Base-by-base conservation (phyloP, 257 asterid genomes). In the Ajuga chamaepitys region DNA sequence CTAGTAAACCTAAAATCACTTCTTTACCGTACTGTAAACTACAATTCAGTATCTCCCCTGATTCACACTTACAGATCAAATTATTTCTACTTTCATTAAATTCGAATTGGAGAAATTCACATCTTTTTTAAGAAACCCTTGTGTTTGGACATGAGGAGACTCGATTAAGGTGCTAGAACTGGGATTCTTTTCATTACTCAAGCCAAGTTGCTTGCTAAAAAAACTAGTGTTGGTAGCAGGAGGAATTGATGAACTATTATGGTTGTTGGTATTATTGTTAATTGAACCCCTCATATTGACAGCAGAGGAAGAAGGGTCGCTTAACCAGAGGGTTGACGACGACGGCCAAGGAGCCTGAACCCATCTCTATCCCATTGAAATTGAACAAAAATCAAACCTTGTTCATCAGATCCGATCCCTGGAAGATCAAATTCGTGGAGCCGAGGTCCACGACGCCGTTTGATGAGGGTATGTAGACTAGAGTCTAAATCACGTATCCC, bases 391-490 rank as follows among this genome's bases (percentile, higher is more conserved):
- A 57, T 46, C 86, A 74, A 51, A 88, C 96, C 88, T 85, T 85
- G 58, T 80, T 85, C 95, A 85, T 79, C 68, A 91, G 81, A 82
- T 88, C 95, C 3, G 83, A 70, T 67, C 82, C 86, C 72, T 88
- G 92, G 62, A 68, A 83, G 24, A 91, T 86, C 58, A 82, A 13
- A 1, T 84, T 95, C 4, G 94, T 79, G 1, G 96, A 91, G 7
- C 96, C 98, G 44, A 91, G 82, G 86, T 91, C 98, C 0, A 91
- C 96, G 12, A 91, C 95, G 34, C 95, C 98, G 74, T 77, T 91
- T 6, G 87, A 73, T 2, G 84, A 74, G 0, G 98, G 98, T 1
- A 91, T 73, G 58, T 94, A 86, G 0, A 86, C 98, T 17, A 91
- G 34, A 9, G 96, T 91, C 62, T 82, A 88, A 12, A 91, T 73